These are phyloP conservation scores for Lentinus tigrinus DNA, from an alignment of 768 basidiomycete species.

Conservation along the genomic window DNA sequence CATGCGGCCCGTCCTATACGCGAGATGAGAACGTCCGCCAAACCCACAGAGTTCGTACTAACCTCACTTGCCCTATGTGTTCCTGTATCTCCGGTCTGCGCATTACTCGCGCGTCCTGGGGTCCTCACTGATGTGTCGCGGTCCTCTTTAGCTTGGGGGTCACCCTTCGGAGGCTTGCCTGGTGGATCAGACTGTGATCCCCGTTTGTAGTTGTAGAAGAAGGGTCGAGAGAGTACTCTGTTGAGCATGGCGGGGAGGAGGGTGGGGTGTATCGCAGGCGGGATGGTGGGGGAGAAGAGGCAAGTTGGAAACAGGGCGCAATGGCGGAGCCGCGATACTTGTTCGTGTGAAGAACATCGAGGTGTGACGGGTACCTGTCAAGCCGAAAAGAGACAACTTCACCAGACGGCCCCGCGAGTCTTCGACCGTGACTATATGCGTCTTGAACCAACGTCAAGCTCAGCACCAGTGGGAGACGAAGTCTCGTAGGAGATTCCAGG, in stretches of 20 bases:
- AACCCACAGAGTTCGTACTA: no score
- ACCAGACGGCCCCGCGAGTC: neutral
- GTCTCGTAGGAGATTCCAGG: no score
- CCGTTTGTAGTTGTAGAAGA: conserved; percentile 7
- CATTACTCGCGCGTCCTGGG: no score
- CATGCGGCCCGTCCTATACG: no score
- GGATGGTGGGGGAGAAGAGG: neutral
- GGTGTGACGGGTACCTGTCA: conserved; percentile 12
- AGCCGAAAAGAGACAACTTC: neutral
- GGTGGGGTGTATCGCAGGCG: conserved; percentile 8
- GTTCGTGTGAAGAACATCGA: conserved; percentile 3
- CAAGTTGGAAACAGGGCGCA: conserved; percentile 1
- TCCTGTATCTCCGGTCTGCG: no score
- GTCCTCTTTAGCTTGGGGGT: neutral
- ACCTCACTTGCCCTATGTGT: no score
- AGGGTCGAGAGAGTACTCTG: conserved; percentile 8
- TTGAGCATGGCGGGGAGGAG: conserved; percentile 7
- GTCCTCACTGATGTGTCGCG: no score
- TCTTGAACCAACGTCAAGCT: neutral
- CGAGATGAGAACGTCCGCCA: no score
- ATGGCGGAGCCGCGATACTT: neutral
- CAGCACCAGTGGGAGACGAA: no score
- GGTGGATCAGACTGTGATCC: neutral
- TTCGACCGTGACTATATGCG: no score
- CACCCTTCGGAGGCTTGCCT: neutral